Evolutionary conservation across 148 eudicot genomes (phyloP).

Genomic region (Chenopodium berlandieri): DNA sequence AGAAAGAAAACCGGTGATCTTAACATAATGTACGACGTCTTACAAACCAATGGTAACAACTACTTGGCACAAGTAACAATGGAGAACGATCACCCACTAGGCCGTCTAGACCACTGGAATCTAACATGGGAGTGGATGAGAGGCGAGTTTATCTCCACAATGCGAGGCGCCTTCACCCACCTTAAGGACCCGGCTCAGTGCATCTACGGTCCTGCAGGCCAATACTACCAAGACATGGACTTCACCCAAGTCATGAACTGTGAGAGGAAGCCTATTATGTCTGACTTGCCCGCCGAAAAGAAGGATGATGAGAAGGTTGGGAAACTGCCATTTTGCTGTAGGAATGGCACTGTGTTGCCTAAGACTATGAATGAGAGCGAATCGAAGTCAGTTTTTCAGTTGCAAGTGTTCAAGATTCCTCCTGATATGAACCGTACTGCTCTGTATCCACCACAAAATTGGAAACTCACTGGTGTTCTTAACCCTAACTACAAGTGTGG

Average conservation of each 20-base stretch:
- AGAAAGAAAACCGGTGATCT: conserved; percentile 56
- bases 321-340: conserved; percentile 74
- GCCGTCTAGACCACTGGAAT: conserved; percentile 93
- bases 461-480: conserved; percentile 62
- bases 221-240: conserved; percentile 63
- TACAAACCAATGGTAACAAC: conserved; percentile 60
- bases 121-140: conserved; percentile 92
- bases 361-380: conserved; percentile 65
- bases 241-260: conserved; percentile 63
- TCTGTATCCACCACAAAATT: conserved; percentile 72
- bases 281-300: conserved; percentile 64
- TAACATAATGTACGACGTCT: conserved; percentile 67
- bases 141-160: conserved; percentile 68
- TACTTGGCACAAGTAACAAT: conserved; percentile 81
- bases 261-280: conserved; percentile 53
- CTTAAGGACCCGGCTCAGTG: conserved; percentile 59
- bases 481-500: conserved; percentile 75
- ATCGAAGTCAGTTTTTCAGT: conserved; percentile 64
- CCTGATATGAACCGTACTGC: conserved; percentile 83
- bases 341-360: conserved; percentile 69
- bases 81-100: conserved; percentile 63
- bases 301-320: conserved; percentile 72
- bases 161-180: conserved; percentile 73
- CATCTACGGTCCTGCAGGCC: conserved; percentile 70
- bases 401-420: conserved; percentile 70